phyloP scores from a whole-genome alignment of 352 stramenopile genomes.

The Phytophthora megakarya region DNA sequence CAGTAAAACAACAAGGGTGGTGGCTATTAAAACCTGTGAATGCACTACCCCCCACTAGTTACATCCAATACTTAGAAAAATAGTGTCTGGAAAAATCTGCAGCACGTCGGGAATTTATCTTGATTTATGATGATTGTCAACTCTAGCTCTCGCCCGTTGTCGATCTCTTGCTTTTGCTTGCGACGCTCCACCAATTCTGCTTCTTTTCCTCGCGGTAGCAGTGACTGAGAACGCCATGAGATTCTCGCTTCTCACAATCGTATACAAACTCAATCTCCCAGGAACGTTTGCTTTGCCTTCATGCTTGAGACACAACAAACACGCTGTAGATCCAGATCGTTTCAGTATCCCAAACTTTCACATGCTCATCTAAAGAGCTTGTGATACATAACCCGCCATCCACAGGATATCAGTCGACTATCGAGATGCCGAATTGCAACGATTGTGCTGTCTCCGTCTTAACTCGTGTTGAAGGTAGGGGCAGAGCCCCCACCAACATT shows the following conservation, averaged over 20 bases:
- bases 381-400: slow-evolving; percentile 84
- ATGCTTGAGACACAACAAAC: slow-evolving; percentile 80
- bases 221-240: slow-evolving; percentile 39
- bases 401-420: slow-evolving; percentile 86
- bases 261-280: slow-evolving; percentile 54
- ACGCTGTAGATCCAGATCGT: slow-evolving; percentile 80
- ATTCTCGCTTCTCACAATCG: slow-evolving; percentile 47
- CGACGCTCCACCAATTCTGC: slow-evolving; percentile 24
- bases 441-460: slow-evolving; percentile 8
- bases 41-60: too few species aligned
- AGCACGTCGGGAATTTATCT: too few species aligned
- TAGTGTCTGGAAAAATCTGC: too few species aligned
- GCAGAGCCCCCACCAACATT: slow-evolving; percentile 56
- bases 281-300: slow-evolving; percentile 59
- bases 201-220: slow-evolving; percentile 37
- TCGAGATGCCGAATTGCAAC: slow-evolving; percentile 68
- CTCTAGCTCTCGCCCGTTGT: slow-evolving; percentile 23
- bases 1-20: too few species aligned
- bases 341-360: slow-evolving; percentile 82
- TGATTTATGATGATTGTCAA: slow-evolving; percentile 24
- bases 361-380: slow-evolving; percentile 64
- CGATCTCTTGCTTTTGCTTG: slow-evolving; percentile 32
- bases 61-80: too few species aligned
- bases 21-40: too few species aligned
- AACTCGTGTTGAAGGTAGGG: slow-evolving; percentile 40